Percentiles rank a stretch among this genome's conserved stretches.
Evolutionary conservation across 106 monocot genomes (phyloP).

Genomic region (Platanthera guangdongensis): DNA sequence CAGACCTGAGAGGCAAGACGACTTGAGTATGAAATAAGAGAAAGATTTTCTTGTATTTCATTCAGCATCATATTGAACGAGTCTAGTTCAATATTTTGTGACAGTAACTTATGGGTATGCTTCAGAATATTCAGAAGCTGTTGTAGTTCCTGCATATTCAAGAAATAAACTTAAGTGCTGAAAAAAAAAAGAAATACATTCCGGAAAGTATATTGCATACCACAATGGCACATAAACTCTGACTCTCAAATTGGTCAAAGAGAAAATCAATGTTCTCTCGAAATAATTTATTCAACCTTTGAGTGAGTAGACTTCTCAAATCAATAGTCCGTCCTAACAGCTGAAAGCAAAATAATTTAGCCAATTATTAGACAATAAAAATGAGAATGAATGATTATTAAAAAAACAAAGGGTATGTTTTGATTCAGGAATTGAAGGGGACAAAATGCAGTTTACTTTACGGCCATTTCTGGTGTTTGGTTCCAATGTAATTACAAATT

Average conservation of each 20-base stretch:
- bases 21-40: slow-evolving; percentile 93
- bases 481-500: too few relatives aligned
- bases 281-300: slow-evolving; percentile 91
- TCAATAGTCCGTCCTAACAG: slow-evolving; percentile 87
- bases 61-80: slow-evolving; percentile 73
- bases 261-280: slow-evolving; percentile 90
- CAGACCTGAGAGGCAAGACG: slow-evolving; percentile 86
- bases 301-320: slow-evolving; percentile 73
- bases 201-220: slow-evolving; percentile 28
- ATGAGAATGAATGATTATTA: background rate
- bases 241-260: slow-evolving; percentile 77
- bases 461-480: too few relatives aligned
- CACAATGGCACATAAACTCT: slow-evolving; percentile 82
- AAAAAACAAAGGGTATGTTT: too few relatives aligned
- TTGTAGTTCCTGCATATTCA: slow-evolving; percentile 57
- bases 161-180: background rate
- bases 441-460: too few relatives aligned
- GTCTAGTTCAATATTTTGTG: slow-evolving; percentile 66
- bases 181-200: background rate
- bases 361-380: background rate
- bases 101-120: slow-evolving; percentile 71
- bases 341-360: slow-evolving; percentile 25
- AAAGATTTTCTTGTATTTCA: slow-evolving; percentile 98
- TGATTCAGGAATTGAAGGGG: too few relatives aligned
- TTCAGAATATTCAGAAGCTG: slow-evolving; percentile 75